Evolutionary conservation across 2,329 filamentous ascomycete genomes (phyloP), one percentile per base, ranked within the genome.

Genomic region (Fusarium sp.): DNA sequence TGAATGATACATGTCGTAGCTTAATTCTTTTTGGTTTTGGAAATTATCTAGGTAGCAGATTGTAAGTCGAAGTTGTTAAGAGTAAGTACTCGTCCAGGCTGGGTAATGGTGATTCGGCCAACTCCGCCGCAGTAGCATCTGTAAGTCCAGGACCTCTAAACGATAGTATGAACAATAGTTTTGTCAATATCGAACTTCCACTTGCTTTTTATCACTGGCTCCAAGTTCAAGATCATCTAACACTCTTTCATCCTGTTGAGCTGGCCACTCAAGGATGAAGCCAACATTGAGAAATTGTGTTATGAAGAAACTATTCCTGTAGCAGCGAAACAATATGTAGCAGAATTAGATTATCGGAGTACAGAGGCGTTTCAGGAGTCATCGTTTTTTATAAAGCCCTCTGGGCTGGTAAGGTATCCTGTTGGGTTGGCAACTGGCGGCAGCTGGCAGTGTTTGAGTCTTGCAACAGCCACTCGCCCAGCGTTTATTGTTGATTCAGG

Each of bases 391-490:
- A 20, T 18, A 52, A 35, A 12, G 47, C 22, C 22, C 1, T 8
- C n/a, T 33, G 15, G 46, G 46, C n/a, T 49, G 29, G 29, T 22
- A 33, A 25, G 18, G 38, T 13, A 35, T 45, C 27, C 6, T 31
- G 7, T 35, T 22, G 41, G n/a, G 8, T 44, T 58, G 65, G 39
- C 62, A 69, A 52, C 49, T 72, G 68, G 6, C 22, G 46, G 29
- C 46, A 54, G 25, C 64, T 63, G 68, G n/a, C 58, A 55, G 56
- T 13, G 7, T 39, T 36, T 54, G n/a, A 38, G 45, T 14, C 22
- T 13, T 15, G 46, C 27, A 27, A 20, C n/a, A 41, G n/a, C 18
- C 18, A 12, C 41, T 55, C 46, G 8, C 18, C 25, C 22, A 10
- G n/a, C 5, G 4, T 33, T 38, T 15, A 52, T 57, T 66, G 60